These are phyloP conservation scores for Syzygium malaccense DNA, from an alignment of 441 rosid species.

Conservation along the genomic window DNA sequence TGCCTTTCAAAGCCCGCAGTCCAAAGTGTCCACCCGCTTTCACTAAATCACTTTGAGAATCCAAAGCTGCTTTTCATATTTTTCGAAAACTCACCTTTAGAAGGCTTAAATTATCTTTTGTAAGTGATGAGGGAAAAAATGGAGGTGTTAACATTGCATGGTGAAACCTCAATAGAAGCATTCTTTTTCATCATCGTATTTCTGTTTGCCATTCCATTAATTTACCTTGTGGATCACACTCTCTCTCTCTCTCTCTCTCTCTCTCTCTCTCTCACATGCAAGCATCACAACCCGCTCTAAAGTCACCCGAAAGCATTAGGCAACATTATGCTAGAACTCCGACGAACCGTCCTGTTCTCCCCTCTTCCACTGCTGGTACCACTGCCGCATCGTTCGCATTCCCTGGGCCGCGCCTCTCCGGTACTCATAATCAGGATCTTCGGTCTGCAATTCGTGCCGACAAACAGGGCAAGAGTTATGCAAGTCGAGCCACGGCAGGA, in stretches of 20 bases:
- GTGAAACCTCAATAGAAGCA: neutral
- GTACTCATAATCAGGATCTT: constrained; percentile 9
- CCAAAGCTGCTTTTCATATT: neutral
- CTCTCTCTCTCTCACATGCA: neutral
- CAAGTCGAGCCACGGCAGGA: constrained; percentile 12
- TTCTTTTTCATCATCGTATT: neutral
- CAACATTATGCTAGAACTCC: constrained; percentile 9
- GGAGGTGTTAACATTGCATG: neutral
- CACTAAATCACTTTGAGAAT: neutral
- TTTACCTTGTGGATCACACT: neutral
- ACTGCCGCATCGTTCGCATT: neutral
- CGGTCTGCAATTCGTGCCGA: constrained; percentile 8
- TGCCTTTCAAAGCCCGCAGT: neutral
- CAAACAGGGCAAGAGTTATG: constrained; percentile 13
- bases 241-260: neutral
- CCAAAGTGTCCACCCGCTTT: neutral
- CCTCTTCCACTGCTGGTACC: neutral
- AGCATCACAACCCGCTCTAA: neutral
- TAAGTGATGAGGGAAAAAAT: neutral
- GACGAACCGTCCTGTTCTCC: neutral
- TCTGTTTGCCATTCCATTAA: neutral
- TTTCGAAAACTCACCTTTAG: neutral
- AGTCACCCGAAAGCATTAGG: neutral
- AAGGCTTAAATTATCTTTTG: neutral
- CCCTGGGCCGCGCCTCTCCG: neutral